A percentile compares a stretch with the other conserved stretches of the same genome.
These are phyloP conservation scores for Neurospora tetraspora DNA, from an alignment of 495 filamentous ascomycete genomes.

Conservation along the genomic window DNA sequence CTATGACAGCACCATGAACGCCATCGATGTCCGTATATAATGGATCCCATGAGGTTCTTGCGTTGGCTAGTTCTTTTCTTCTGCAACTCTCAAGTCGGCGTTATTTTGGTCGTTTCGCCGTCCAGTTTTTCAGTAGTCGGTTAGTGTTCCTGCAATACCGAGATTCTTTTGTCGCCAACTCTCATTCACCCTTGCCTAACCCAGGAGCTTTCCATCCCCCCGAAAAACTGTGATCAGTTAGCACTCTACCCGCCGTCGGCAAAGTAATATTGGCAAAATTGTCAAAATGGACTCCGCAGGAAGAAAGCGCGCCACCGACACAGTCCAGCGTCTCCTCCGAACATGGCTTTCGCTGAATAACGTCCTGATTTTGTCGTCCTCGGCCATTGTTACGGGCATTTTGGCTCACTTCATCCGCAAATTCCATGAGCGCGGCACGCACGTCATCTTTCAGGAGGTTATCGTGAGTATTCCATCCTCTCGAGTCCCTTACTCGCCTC, in stretches of 20 bases:
- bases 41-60: neutral
- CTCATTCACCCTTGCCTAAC: neutral
- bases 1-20: neutral
- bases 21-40: neutral
- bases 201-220: neutral
- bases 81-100: neutral
- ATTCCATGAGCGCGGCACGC: constrained; percentile 9
- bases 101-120: neutral
- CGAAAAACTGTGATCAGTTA: neutral
- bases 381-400: constrained; percentile 16
- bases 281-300: neutral
- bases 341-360: constrained; percentile 12
- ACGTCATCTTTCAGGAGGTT: constrained; percentile 15
- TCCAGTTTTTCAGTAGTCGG: neutral
- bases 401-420: constrained; percentile 15
- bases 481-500: neutral
- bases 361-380: constrained; percentile 17
- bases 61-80: neutral
- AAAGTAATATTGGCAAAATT: neutral
- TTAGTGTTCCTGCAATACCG: neutral
- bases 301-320: neutral
- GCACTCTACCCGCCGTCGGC: neutral
- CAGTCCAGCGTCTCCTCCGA: constrained; percentile 4
- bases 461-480: constrained; percentile 10
- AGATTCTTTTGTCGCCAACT: neutral